These are phyloP conservation scores for Fonsecaea nubica DNA, from an alignment of 2,329 filamentous ascomycete species.

Conservation along the genomic window DNA sequence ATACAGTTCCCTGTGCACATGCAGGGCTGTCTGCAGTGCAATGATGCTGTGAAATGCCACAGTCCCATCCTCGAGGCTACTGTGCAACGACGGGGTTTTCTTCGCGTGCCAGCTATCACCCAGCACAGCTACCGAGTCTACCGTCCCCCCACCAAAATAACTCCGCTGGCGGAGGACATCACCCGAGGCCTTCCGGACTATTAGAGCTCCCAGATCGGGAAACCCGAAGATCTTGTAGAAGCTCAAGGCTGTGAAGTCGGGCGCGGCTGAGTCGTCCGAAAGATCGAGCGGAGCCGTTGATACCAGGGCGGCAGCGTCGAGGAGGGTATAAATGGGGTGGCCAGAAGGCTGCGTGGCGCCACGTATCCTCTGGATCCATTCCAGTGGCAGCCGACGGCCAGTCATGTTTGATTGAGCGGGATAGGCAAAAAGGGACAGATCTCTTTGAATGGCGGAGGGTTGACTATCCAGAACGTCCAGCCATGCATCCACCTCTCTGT, in stretches of 20 bases:
- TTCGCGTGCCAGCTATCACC: conserved; percentile 81
- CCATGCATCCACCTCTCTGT: conserved; percentile 71
- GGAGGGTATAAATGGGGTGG: conserved; percentile 66
- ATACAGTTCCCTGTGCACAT: conserved; percentile 72
- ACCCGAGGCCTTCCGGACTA: conserved; percentile 76
- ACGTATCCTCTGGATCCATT: conserved; percentile 67
- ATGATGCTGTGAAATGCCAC: conserved; percentile 89
- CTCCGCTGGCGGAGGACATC: conserved; percentile 68
- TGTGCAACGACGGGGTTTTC: conserved; percentile 75
- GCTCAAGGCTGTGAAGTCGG: conserved; percentile 87
- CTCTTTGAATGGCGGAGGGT: conserved; percentile 2
- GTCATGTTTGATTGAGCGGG: conserved; percentile 95
- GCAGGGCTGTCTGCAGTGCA: conserved; percentile 76
- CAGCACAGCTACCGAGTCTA: conserved; percentile 79
- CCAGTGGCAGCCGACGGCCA: conserved; percentile 73
- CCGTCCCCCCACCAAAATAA: conserved; percentile 95
- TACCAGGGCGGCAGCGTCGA: conserved; percentile 83
- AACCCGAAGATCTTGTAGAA: conserved; percentile 99
- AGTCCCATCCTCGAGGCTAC: conserved; percentile 87
- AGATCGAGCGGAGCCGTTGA: conserved; percentile 80
- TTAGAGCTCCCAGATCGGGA: conserved; percentile 83
- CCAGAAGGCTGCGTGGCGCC: conserved; percentile 37
- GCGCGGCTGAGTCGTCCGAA: conserved; percentile 63
- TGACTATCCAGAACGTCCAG: conserved; percentile 51
- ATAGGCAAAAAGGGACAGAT: conserved; percentile 72